Percentiles rank a stretch among this genome's conserved stretches.
Evolutionary conservation across 306 rosid genomes (phyloP).

Genomic region (Pterocarpus macrocarpus): DNA sequence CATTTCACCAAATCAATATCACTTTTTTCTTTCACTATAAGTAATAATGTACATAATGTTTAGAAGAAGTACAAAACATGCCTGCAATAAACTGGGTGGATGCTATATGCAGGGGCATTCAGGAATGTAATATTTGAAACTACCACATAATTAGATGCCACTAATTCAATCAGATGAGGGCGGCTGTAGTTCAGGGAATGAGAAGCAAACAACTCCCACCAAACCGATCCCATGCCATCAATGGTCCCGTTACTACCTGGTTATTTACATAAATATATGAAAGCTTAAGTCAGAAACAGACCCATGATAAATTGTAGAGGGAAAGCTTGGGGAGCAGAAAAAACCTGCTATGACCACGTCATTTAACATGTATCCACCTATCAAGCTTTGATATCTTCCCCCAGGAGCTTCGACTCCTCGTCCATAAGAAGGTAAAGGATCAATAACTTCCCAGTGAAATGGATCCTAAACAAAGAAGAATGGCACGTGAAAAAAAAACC

Average conservation of each 20-base stretch:
- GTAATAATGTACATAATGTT: constrained; percentile 6
- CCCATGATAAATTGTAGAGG: neutral
- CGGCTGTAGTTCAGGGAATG: constrained; percentile 84
- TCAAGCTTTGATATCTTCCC: constrained; percentile 83
- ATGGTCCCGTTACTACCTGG: constrained; percentile 88
- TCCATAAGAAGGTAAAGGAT: constrained; percentile 93
- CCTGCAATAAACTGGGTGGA: constrained; percentile 99
- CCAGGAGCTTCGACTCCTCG: constrained; percentile 93
- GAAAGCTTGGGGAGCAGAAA: neutral
- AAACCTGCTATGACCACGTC: constrained; percentile 96
- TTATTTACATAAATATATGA: constrained; percentile 36
- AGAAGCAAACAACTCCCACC: constrained; percentile 90
- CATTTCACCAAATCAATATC: constrained; percentile 27
- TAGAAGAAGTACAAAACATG: constrained; percentile 43
- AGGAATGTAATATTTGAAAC: constrained; percentile 91
- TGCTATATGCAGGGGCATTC: constrained; percentile 88
- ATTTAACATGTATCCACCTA: constrained; percentile 76
- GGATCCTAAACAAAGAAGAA: constrained; percentile 68
- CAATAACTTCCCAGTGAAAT: constrained; percentile 74
- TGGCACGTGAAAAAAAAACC: constrained; percentile 4
- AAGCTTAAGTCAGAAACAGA: constrained; percentile 33
- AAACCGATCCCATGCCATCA: constrained; percentile 88
- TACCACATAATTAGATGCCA: constrained; percentile 66
- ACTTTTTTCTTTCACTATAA: constrained; percentile 8
- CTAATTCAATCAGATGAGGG: constrained; percentile 88